Percentiles rank a stretch among this genome's conserved stretches.
Evolutionary conservation across 768 basidiomycete species (phyloP).

Genomic region (Lactarius hatsudake): DNA sequence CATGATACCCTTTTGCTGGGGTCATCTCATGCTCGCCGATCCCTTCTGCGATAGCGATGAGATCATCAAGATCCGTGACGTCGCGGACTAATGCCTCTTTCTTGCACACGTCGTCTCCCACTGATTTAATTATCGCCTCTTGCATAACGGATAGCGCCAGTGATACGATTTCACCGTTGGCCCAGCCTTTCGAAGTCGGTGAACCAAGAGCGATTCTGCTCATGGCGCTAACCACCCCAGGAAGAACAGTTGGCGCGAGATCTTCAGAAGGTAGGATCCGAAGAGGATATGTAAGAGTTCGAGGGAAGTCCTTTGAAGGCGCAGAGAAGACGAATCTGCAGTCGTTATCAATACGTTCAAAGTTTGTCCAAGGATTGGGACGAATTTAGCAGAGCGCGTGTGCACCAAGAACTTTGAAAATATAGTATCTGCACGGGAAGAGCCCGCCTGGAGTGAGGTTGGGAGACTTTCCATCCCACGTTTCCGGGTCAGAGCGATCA

Average conservation of each 20-base stretch:
- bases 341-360: conserved; percentile 67
- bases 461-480: conserved; percentile 43
- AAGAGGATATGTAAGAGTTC: conserved; percentile 55
- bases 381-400: conserved; percentile 48
- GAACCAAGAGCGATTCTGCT: conserved; percentile 64
- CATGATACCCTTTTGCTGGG: conserved; percentile 5
- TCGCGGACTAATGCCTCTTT: conserved; percentile 55
- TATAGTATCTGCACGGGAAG: conserved; percentile 27
- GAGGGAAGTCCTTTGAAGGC: conserved; percentile 66
- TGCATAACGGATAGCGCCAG: conserved; percentile 57
- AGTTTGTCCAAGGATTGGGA: conserved; percentile 82
- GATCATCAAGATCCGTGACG: conserved; percentile 61
- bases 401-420: conserved; percentile 42
- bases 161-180: conserved; percentile 65
- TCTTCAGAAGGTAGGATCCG: conserved; percentile 47
- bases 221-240: conserved; percentile 79
- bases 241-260: conserved; percentile 67
- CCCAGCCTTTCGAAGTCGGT: conserved; percentile 58
- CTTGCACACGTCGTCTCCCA: conserved; percentile 68
- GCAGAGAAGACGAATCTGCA: conserved; percentile 51
- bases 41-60: conserved; percentile 39
- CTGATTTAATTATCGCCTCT: conserved; percentile 49
- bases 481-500: conserved; percentile 60
- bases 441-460: conserved; percentile 28
- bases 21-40: not conserved